A percentile compares a stretch with the other conserved stretches of the same genome.
phyloP scores from a whole-genome alignment of 805 yeast species.

The Blastobotrys terrestris region DNA sequence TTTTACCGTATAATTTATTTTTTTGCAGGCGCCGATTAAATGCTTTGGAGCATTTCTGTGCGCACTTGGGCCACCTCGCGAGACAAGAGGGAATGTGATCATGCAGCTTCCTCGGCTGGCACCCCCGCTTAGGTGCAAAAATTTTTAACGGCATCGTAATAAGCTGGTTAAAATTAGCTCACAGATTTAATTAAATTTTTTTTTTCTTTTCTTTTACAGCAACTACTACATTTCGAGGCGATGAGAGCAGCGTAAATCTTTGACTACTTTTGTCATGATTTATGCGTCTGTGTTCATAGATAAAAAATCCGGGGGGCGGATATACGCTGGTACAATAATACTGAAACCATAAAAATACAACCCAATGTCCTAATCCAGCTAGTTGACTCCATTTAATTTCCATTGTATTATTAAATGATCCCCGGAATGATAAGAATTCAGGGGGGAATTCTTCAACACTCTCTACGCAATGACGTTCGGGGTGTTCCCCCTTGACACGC shows the following conservation, averaged over 20 bases:
- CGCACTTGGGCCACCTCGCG: not conserved
- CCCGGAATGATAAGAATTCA: not conserved
- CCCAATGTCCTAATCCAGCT: too few species aligned
- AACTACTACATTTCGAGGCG: not conserved
- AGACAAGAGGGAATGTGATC: not conserved
- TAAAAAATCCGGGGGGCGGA: not conserved
- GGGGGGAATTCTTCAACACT: not conserved
- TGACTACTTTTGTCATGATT: not conserved
- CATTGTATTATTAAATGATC: not conserved
- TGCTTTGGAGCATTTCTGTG: not conserved
- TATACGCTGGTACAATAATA: not conserved
- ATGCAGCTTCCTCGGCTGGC: not conserved
- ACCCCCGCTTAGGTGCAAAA: not conserved
- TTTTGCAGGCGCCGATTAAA: not conserved
- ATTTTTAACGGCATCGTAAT: not conserved
- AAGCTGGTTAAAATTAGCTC: not conserved
- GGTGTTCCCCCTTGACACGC: too few species aligned
- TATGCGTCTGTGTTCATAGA: not conserved
- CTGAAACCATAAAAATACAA: not conserved
- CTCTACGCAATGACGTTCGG: too few species aligned
- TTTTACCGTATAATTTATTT: too few species aligned
- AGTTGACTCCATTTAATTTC: not conserved
- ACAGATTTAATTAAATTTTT: too few species aligned
- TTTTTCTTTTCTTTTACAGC: not conserved
- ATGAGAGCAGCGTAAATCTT: not conserved